Evolutionary conservation across 2,329 filamentous ascomycete species (phyloP).

Genomic region (Claviceps pazoutovae): DNA sequence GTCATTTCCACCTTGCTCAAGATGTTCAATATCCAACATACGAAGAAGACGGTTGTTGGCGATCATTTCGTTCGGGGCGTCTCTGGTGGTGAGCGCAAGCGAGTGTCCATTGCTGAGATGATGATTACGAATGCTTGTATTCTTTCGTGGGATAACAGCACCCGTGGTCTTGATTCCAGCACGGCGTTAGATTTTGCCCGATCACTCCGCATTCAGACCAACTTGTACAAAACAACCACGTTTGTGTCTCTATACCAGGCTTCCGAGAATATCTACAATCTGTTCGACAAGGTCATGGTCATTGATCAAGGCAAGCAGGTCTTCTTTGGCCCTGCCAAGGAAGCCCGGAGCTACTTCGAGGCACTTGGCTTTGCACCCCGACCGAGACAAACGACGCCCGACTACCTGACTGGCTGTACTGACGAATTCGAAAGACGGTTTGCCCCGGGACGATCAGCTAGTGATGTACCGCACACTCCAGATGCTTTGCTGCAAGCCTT

Average conservation of each 20-base stretch:
- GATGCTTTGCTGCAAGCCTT: slow-evolving; percentile 58
- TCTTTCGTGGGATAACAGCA: slow-evolving; percentile 63
- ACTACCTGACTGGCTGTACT: slow-evolving; percentile 71
- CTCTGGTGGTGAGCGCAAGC: slow-evolving; percentile 65
- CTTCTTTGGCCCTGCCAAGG: slow-evolving; percentile 55
- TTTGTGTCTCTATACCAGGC: slow-evolving; percentile 82
- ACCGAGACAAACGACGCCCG: slow-evolving; percentile 65
- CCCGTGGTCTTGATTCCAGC: slow-evolving; percentile 53
- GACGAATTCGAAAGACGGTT: slow-evolving; percentile 75
- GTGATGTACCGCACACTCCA: slow-evolving; percentile 55
- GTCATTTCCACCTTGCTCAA: slow-evolving; percentile 63
- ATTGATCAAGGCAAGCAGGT: slow-evolving; percentile 64
- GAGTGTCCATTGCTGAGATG: slow-evolving; percentile 72
- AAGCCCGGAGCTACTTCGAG: slow-evolving; percentile 64
- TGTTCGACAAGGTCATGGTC: slow-evolving; percentile 75
- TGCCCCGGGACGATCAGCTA: slow-evolving; percentile 47
- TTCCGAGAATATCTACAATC: slow-evolving; percentile 64
- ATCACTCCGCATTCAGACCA: slow-evolving; percentile 65
- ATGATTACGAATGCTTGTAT: slow-evolving; percentile 62
- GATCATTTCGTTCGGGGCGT: slow-evolving; percentile 70
- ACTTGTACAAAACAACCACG: slow-evolving; percentile 71
- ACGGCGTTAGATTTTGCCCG: slow-evolving; percentile 54
- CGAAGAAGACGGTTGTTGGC: slow-evolving; percentile 70
- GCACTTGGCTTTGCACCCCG: slow-evolving; percentile 60
- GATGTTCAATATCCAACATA: slow-evolving; percentile 93